These are phyloP conservation scores for Phytopythium kandeliae DNA, from an alignment of 352 stramenopile genomes.

Conservation along the genomic window DNA sequence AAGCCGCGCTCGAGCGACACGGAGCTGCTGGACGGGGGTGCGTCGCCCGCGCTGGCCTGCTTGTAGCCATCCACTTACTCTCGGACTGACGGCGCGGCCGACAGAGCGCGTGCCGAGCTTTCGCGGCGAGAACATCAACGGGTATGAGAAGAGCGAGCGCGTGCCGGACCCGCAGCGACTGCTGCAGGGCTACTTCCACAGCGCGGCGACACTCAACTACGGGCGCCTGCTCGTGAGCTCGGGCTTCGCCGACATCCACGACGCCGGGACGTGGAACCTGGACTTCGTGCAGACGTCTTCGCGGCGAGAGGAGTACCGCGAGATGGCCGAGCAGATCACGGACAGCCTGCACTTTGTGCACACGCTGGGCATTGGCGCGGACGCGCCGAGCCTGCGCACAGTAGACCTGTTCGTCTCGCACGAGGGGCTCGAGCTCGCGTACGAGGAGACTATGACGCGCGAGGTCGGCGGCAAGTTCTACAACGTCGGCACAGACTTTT, in stretches of 20 bases:
- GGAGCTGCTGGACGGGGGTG: slow-evolving; percentile 90
- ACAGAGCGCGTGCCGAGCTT: slow-evolving; percentile 93
- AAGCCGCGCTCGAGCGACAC: slow-evolving; percentile 95
- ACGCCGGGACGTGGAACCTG: slow-evolving; percentile 97
- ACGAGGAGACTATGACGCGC: slow-evolving; percentile 97
- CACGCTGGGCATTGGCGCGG: slow-evolving; percentile 93
- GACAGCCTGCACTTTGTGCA: slow-evolving; percentile 96
- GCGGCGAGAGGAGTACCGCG: slow-evolving; percentile 90
- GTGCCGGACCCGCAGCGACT: slow-evolving; percentile 93
- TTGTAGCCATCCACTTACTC: no score
- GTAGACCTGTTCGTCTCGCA: slow-evolving; percentile 98
- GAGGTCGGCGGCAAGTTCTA: slow-evolving; percentile 94
- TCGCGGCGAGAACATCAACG: slow-evolving; percentile 98
- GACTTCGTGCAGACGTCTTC: slow-evolving; percentile 97
- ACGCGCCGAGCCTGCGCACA: slow-evolving; percentile 86
- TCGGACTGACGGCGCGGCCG: not conserved
- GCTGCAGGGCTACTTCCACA: slow-evolving; percentile 97
- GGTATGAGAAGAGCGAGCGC: slow-evolving; percentile 89
- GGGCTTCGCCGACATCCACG: slow-evolving; percentile 96
- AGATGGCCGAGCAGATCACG: slow-evolving; percentile 96
- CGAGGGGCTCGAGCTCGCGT: slow-evolving; percentile 96
- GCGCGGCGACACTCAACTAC: slow-evolving; percentile 97
- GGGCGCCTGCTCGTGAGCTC: slow-evolving; percentile 92
- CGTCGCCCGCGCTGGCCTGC: not conserved
- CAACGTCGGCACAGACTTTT: slow-evolving; percentile 97